Evolutionary conservation across 441 rosid genomes (phyloP).

Genomic region (Erodium trifolium): DNA sequence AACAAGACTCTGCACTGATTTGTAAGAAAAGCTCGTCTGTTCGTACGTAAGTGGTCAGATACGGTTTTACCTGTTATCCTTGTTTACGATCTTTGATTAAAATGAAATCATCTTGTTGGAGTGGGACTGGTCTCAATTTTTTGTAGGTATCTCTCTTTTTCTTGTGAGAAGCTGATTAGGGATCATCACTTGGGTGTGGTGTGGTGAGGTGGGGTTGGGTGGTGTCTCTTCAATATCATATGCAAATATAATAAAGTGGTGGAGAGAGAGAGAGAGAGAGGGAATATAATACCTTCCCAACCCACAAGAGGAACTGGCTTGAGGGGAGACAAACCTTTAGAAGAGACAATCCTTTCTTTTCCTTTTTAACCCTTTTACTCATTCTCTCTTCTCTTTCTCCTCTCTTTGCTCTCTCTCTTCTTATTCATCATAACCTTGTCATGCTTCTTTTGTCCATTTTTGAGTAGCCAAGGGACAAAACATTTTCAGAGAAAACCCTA

Average conservation of each 20-base stretch:
- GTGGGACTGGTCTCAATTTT: no score
- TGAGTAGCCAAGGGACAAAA: constrained; percentile 18
- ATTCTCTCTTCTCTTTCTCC: constrained; percentile 16
- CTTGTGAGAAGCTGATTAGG: no score
- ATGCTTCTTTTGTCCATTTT: constrained; percentile 24
- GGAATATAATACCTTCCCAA: constrained; percentile 54
- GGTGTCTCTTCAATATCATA: no score
- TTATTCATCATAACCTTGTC: neutral
- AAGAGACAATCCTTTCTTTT: constrained; percentile 39
- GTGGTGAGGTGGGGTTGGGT: no score
- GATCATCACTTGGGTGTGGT: no score
- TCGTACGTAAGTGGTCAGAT: no score
- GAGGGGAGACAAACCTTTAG: constrained; percentile 37
- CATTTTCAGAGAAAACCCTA: neutral
- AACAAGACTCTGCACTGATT: no score
- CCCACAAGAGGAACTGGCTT: constrained; percentile 39
- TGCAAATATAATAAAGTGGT: constrained; percentile 21
- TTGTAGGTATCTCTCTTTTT: no score
- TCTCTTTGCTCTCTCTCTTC: constrained; percentile 18
- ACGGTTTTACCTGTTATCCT: no score
- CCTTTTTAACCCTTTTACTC: neutral
- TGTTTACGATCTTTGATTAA: no score
- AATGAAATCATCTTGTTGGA: no score
- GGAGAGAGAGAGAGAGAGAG: constrained; percentile 19
- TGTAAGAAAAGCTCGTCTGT: no score